Percentiles rank a stretch among this genome's conserved stretches.
phyloP scores from a whole-genome alignment of 768 basidiomycete genomes.

The Tylopilus intermedius region DNA sequence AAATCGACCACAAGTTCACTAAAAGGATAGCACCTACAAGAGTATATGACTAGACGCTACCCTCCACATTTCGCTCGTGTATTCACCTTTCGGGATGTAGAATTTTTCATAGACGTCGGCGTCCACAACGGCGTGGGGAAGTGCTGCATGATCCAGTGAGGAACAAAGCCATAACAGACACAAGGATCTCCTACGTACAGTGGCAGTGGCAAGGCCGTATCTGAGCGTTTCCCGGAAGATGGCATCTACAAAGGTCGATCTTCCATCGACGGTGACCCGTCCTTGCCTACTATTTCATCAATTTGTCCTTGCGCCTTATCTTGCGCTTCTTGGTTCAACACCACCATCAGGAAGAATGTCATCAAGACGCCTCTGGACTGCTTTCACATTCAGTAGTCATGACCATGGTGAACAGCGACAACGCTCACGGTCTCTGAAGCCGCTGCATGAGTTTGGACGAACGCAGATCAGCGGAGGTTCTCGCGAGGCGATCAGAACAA shows the following conservation, averaged over 20 bases:
- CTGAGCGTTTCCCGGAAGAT: background rate
- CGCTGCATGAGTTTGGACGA: background rate
- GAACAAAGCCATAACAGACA: background rate
- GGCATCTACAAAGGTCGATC: background rate
- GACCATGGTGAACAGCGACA: too few relatives aligned
- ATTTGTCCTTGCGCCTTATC: background rate
- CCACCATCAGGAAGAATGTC: background rate
- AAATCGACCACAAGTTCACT: conserved; percentile 10
- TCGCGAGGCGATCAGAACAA: background rate
- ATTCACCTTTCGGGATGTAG: conserved; percentile 35
- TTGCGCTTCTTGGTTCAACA: background rate
- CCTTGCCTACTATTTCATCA: background rate
- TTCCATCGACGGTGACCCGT: background rate
- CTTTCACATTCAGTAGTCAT: background rate
- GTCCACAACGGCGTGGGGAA: conserved; percentile 5
- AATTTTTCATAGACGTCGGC: conserved; percentile 24
- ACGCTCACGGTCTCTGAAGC: background rate
- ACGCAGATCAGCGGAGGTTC: background rate
- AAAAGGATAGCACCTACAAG: conserved; percentile 5
- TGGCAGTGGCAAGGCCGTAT: background rate
- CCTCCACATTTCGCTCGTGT: too few relatives aligned
- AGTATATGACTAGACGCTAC: background rate
- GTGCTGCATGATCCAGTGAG: conserved; percentile 1
- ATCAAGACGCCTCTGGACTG: background rate
- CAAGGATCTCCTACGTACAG: background rate